Base-by-base conservation (phyloP, 2,329 filamentous ascomycete genomes). In the Paecilomyces fulvus region DNA sequence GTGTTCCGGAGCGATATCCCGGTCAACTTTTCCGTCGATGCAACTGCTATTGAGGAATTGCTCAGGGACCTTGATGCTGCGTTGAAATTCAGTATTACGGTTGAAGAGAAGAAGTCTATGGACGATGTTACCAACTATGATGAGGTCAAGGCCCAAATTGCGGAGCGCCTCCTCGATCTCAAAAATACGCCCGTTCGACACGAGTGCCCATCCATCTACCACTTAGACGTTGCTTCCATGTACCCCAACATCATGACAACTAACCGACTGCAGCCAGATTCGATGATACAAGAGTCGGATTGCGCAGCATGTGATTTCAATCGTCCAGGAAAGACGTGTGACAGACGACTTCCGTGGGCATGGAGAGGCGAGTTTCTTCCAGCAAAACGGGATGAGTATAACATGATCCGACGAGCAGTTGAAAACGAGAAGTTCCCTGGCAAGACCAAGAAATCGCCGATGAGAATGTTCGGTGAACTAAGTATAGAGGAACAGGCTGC, bases 201-300 rank as follows among this genome's bases (percentile, higher is more conserved):
- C 63, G 94, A 99, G 71, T 80, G 85, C 49, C 94, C 94, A 3
- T 82, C 95, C 30, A 99, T 99, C 62, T 99, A 99, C 75, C 94
- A 99, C 80, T 79, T 99, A 75, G 94, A 99, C 69, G 95, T 99
- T 57, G 94, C 94, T 17, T 96, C 94, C 58, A 99, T 99, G 94
- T 99, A 99, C 70, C 94, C 94, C 9, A 99, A 99, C 73, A 99
- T 99, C 71, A 99, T 99, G 95, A 99, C 95, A 1, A 99, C 94
- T 1, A 99, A 99, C 72, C 88, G 94, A 71, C 75, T 99, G 51
- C 94, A 99, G 65, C 94, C 94, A 0, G 94, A 99, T 72, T 97
- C 94, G n/a, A 95, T 99, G 91, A 95, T 99, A 55, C 80, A 92
- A 51, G 95, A 99, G 70, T 90, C 92, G 0, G 90, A 96, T 65